Conservation (phyloP, 768 basidiomycete genomes). For the Udeniomyces megalosporus region DNA sequence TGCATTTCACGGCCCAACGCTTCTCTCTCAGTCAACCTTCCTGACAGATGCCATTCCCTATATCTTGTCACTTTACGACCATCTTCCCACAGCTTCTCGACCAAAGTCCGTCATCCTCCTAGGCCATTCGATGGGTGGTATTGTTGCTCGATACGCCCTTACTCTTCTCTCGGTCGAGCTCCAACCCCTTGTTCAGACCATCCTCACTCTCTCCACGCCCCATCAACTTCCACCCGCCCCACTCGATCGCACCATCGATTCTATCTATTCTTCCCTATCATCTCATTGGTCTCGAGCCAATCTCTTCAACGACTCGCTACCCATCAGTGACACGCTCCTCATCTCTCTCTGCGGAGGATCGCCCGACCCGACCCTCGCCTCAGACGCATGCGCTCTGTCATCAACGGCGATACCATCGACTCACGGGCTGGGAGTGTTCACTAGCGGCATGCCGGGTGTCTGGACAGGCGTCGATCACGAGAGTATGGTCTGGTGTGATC, state of each 20-base stretch:
- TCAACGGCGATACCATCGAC: constrained; percentile 6
- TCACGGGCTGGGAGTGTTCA: constrained; percentile 40
- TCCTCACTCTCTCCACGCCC: constrained; percentile 95
- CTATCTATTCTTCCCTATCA: constrained; percentile 40
- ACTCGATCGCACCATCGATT: constrained; percentile 63
- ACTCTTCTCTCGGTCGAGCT: constrained; percentile 38
- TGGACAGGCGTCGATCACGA: constrained; percentile 93
- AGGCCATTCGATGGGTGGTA: constrained; percentile 95
- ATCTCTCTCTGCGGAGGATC: constrained; percentile 82
- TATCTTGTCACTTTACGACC: constrained; percentile 61
- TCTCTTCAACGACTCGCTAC: neutral
- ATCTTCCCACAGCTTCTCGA: constrained; percentile 28
- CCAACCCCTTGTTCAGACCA: constrained; percentile 39
- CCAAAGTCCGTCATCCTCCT: constrained; percentile 49
- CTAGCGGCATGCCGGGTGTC: constrained; percentile 70
- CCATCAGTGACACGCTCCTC: constrained; percentile 26
- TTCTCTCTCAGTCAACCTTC: constrained; percentile 66
- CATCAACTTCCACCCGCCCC: constrained; percentile 74
- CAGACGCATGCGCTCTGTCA: constrained; percentile 65
- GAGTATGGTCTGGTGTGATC: constrained; percentile 98
- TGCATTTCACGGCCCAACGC: constrained; percentile 79
- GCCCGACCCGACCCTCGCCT: constrained; percentile 77
- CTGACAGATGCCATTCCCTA: constrained; percentile 52
- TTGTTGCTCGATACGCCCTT: constrained; percentile 60
- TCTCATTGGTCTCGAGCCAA: constrained; percentile 40